phyloP scores from a whole-genome alignment of 2,329 filamentous ascomycete genomes.

The Cercospora sojina region DNA sequence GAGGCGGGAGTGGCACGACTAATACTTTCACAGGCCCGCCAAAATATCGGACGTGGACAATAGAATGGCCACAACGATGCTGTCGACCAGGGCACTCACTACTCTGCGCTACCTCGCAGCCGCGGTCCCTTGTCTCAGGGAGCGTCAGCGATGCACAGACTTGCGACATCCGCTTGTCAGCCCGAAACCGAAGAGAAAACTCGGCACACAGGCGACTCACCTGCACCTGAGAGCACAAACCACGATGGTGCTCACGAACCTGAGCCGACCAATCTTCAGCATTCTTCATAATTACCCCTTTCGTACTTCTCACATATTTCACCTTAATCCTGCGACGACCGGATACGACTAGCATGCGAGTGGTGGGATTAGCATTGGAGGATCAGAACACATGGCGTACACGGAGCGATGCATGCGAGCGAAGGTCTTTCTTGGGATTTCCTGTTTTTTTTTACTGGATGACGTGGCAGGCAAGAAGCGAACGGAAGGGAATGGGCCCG shows the following conservation, averaged over 20 bases:
- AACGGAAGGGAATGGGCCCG: background rate
- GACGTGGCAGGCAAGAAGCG: background rate
- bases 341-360: background rate
- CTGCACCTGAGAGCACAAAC: background rate
- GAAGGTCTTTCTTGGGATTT: conserved; percentile 1
- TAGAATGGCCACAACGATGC: conserved; percentile 3
- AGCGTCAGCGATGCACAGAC: background rate
- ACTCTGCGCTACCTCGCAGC: background rate
- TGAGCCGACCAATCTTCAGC: background rate
- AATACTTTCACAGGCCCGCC: conserved; percentile 26
- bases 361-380: background rate
- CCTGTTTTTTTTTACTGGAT: background rate
- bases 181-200: background rate
- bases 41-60: conserved; percentile 31
- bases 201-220: background rate
- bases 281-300: background rate
- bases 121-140: background rate
- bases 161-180: background rate
- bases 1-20: background rate
- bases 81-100: background rate
- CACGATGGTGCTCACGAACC: background rate
- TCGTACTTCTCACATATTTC: conserved; percentile 4
- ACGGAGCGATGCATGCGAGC: conserved; percentile 8
- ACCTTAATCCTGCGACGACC: background rate
- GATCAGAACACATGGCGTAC: conserved; percentile 5